Evolutionary conservation across 2,329 filamentous ascomycete genomes (phyloP).

Genomic region (Colletotrichum sp.): DNA sequence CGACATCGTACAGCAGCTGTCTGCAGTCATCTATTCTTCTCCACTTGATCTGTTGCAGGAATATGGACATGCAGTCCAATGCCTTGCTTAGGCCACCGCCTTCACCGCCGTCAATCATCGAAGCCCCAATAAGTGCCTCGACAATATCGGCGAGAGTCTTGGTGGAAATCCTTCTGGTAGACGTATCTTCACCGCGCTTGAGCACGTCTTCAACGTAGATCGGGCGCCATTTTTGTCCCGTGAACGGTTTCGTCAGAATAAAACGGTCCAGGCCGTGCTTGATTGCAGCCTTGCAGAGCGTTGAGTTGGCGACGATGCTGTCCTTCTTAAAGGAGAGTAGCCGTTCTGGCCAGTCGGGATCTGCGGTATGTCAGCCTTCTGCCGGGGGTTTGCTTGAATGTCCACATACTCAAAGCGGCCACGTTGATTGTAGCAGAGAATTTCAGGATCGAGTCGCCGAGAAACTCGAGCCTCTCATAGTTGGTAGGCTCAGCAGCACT

Average conservation of each 20-base stretch:
- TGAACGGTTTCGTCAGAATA: constrained; percentile 73
- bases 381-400: neutral
- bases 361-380: constrained; percentile 36
- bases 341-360: constrained; percentile 77
- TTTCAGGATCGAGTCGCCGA: constrained; percentile 87
- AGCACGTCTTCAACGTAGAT: constrained; percentile 54
- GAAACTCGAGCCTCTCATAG: constrained; percentile 86
- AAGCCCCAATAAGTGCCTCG: constrained; percentile 82
- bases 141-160: constrained; percentile 89
- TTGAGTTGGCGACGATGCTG: constrained; percentile 74
- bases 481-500: constrained; percentile 64
- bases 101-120: constrained; percentile 72
- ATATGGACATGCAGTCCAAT: constrained; percentile 65
- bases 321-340: constrained; percentile 74
- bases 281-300: constrained; percentile 70
- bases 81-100: constrained; percentile 72
- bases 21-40: constrained; percentile 45
- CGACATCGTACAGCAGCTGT: constrained; percentile 46
- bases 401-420: constrained; percentile 51
- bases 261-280: constrained; percentile 72
- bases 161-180: constrained; percentile 57
- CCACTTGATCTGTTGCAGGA: constrained; percentile 69
- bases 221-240: constrained; percentile 74
- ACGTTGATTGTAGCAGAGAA: constrained; percentile 72
- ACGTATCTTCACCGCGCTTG: constrained; percentile 17